Base-by-base conservation (phyloP, 805 yeast genomes). In the Sungouiella blattae region DNA sequence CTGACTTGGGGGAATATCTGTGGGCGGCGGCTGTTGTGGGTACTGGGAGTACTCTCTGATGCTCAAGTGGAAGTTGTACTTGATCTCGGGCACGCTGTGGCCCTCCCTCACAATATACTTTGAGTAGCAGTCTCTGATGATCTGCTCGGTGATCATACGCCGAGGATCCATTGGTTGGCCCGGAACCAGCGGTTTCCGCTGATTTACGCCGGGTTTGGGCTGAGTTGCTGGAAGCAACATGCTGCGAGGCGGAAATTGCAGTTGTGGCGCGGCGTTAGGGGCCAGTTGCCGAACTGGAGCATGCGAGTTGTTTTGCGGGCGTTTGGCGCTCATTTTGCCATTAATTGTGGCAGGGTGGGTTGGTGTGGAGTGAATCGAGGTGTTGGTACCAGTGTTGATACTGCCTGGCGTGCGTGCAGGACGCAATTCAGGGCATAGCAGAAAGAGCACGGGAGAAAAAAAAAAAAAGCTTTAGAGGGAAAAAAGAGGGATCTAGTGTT, bases 21-120 rank as follows among this genome's bases (percentile, higher is more conserved):
- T 55, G 1, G 93, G 86, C 0, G 95, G 95, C 21, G 83, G 74
- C 0, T 71, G 52, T 18, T 79, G 73, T 4, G 93, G 87, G 44
- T 71, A 81, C 39, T 73, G 75, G 0, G 87, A 71, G 57, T 79
- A 93, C 53, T 87, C 96, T 28, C 78, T 71, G 23, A 87, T 73
- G 35, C 83, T 62, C 11, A 84, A 80, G 55, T 87, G 96, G 1
- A 93, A 80, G 36, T 83, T 74, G 55, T 87, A 87, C 17, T 72
- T 72, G 13, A 37, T 18, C 29, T 47, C 52, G n/a, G 46, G 48
- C 9, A 47, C 46, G 14, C 30, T 40, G 21, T 33, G 35, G 11
- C 52, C 52, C 24, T 47, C 41, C 28, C 36, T 37, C 6, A 37
- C 32, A 15, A 35, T 35, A 25, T 23, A 30, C 28, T 63, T 65